phyloP scores from a whole-genome alignment of 2,329 filamentous ascomycete species.

The Sphaerulina vaccinii region DNA sequence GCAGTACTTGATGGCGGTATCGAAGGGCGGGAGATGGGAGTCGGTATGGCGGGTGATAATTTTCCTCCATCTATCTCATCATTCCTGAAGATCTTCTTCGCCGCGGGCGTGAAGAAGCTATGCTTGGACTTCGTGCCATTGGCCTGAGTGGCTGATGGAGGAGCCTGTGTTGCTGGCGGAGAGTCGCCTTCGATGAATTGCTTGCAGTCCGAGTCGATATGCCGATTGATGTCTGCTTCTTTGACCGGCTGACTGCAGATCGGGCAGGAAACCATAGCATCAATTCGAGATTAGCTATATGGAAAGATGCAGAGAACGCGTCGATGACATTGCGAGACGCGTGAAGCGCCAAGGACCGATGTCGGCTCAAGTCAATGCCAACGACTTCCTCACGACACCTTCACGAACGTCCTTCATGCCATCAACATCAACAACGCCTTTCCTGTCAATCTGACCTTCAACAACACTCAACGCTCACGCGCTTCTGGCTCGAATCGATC shows the following conservation, averaged over 20 bases:
- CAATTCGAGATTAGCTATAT: not conserved
- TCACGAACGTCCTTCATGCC: too few relatives aligned
- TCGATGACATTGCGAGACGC: slow-evolving; percentile 3
- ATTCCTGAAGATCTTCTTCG: slow-evolving; percentile 41
- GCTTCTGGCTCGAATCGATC: too few relatives aligned
- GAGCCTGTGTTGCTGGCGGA: slow-evolving; percentile 38
- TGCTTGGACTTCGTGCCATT: slow-evolving; percentile 30
- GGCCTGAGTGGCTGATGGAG: slow-evolving; percentile 18
- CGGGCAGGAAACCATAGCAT: slow-evolving; percentile 36
- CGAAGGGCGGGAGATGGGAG: slow-evolving; percentile 12
- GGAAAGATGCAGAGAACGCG: not conserved
- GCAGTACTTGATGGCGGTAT: slow-evolving; percentile 26
- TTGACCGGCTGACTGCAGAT: slow-evolving; percentile 46
- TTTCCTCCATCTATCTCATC: slow-evolving; percentile 19
- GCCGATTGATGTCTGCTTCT: slow-evolving; percentile 75
- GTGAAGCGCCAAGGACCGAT: slow-evolving; percentile 3
- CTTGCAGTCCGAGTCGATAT: slow-evolving; percentile 82
- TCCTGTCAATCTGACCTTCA: too few relatives aligned
- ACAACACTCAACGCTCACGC: too few relatives aligned
- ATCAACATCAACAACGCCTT: too few relatives aligned
- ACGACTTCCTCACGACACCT: too few relatives aligned
- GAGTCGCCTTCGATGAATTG: slow-evolving; percentile 60
- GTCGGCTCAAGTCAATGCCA: too few relatives aligned
- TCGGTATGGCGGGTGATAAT: slow-evolving; percentile 26
- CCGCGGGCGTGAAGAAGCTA: slow-evolving; percentile 57